A percentile compares a stretch with the other conserved stretches of the same genome.
Conservation (phyloP, 2,329 filamentous ascomycete species). For the Aureobasidium namibiae region DNA sequence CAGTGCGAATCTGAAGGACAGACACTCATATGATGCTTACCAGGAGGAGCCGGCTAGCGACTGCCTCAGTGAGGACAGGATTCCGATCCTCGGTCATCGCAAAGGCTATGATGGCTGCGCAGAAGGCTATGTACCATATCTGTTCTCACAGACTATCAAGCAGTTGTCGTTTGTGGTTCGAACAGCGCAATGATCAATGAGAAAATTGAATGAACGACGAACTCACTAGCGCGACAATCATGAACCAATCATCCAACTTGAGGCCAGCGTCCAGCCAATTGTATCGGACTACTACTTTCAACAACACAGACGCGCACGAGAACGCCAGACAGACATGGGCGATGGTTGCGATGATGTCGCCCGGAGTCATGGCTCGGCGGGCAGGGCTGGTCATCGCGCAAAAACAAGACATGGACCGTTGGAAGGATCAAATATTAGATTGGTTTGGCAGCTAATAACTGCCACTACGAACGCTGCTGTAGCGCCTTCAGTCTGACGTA, state of each 20-base stretch:
- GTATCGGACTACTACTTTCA: not conserved
- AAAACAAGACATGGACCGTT: no score
- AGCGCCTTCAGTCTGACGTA: no score
- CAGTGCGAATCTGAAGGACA: no score
- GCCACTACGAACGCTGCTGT: no score
- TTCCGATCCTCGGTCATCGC: not conserved
- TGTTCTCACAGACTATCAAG: not conserved
- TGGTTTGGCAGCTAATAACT: no score
- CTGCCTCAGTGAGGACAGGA: not conserved
- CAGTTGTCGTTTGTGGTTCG: no score
- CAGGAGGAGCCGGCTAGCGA: not conserved
- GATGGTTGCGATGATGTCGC: not conserved
- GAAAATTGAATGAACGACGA: no score
- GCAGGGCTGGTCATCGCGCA: no score
- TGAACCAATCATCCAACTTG: not conserved
- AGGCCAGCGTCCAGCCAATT: not conserved
- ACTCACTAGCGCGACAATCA: not conserved
- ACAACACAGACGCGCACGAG: not conserved
- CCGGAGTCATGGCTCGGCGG: not conserved
- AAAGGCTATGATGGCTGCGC: not conserved
- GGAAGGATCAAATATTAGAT: no score
- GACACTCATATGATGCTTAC: not conserved
- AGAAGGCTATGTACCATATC: not conserved
- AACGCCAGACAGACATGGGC: not conserved
- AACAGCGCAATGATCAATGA: not conserved